A percentile compares a stretch with the other conserved stretches of the same genome.
Conservation (phyloP, 805 yeast genomes). For the Saturnispora silvae region DNA sequence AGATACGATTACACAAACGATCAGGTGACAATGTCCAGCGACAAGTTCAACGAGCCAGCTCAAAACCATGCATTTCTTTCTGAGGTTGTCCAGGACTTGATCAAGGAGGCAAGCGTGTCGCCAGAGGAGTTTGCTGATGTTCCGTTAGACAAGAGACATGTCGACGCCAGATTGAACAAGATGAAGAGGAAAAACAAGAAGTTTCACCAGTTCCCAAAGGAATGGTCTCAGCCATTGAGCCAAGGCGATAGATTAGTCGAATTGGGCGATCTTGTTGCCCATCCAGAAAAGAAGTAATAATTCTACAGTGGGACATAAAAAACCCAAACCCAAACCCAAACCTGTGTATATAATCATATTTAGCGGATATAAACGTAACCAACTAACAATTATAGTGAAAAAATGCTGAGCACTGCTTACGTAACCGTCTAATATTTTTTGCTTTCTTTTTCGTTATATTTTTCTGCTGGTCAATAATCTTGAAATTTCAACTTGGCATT, state of each 20-base stretch:
- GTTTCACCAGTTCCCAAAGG: constrained; percentile 53
- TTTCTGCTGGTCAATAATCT: no score
- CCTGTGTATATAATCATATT: no score
- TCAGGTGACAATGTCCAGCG: constrained; percentile 52
- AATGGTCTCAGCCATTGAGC: constrained; percentile 69
- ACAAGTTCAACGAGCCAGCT: constrained; percentile 61
- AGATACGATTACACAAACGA: constrained; percentile 59
- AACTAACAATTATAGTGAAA: background rate
- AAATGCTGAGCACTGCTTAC: background rate
- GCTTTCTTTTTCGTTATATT: no score
- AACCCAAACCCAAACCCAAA: no score
- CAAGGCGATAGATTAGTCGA: constrained; percentile 42
- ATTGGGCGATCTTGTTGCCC: constrained; percentile 9
- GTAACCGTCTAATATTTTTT: no score
- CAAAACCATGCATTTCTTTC: constrained; percentile 75
- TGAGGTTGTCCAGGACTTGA: constrained; percentile 48
- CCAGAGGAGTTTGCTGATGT: constrained; percentile 58
- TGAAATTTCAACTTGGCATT: no score
- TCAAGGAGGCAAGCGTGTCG: constrained; percentile 54
- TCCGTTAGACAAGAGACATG: constrained; percentile 73
- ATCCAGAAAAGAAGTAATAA: background rate
- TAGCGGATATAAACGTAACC: no score
- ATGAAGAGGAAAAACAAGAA: constrained; percentile 31
- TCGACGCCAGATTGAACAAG: constrained; percentile 33
- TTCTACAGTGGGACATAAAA: background rate